Conservation (phyloP, 1,139 yeast species). For the Geotrichum carabidarum region DNA sequence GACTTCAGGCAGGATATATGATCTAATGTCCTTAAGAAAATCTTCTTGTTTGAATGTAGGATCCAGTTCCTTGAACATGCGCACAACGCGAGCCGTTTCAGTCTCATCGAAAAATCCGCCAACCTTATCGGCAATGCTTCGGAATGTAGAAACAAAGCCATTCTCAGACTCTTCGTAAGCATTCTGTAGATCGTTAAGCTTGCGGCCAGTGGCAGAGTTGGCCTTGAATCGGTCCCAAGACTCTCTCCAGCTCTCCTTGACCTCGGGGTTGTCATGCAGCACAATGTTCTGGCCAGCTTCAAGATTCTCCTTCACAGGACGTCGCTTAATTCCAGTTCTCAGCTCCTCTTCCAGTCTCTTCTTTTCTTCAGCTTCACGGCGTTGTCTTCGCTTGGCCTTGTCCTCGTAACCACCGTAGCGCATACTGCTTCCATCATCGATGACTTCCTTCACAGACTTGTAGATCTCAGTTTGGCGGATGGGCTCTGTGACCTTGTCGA, state of each 20-base stretch:
- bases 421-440: constrained; percentile 85
- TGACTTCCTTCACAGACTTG: constrained; percentile 80
- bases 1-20: constrained; percentile 90
- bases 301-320: constrained; percentile 69
- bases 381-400: constrained; percentile 71
- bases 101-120: constrained; percentile 93
- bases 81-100: constrained; percentile 86
- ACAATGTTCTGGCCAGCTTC: constrained; percentile 84
- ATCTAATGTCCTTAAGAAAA: constrained; percentile 80
- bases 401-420: constrained; percentile 90
- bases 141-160: constrained; percentile 73
- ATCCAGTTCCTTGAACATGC: constrained; percentile 83
- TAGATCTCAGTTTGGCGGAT: constrained; percentile 86
- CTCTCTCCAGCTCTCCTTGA: constrained; percentile 60
- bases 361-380: constrained; percentile 47
- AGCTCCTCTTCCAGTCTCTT: constrained; percentile 50
- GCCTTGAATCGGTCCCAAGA: constrained; percentile 48
- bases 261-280: constrained; percentile 75
- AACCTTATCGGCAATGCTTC: constrained; percentile 75
- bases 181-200: constrained; percentile 55
- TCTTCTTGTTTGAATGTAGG: constrained; percentile 78
- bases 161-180: constrained; percentile 87
- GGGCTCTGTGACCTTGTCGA: constrained; percentile 85
- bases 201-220: constrained; percentile 65
- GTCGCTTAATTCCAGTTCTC: constrained; percentile 50